Base-by-base conservation (phyloP, 352 stramenopile genomes). In the Pythium pyrilobum region DNA sequence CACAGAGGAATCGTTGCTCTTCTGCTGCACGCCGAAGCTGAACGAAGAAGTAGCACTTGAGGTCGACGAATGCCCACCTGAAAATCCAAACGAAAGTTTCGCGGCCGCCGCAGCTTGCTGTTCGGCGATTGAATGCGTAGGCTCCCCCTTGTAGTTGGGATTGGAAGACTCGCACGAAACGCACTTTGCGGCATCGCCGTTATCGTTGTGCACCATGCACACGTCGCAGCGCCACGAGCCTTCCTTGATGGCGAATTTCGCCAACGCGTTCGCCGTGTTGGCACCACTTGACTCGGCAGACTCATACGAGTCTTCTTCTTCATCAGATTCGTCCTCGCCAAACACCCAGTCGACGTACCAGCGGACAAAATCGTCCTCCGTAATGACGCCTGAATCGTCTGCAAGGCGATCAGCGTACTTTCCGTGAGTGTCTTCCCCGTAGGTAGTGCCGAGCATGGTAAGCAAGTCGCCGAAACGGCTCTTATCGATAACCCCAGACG, bases 271-370 rank as follows among this genome's bases (percentile, higher is more conserved):
- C 9, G 34, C 15, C 4, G 46, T 20, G 18, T 20, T 18, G 12
- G 45, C 45, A 12, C 31, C 20, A 15, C 42, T 32, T 28, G 27
- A 28, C 25, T 25, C n/a, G 18, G 38, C 39, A 23, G 33, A 25
- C 2, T 45, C 42, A 36, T 62, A 45, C 1, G 54, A 41, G 1
- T 52, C 52, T 23, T 66, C 52, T 15, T 69, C 46, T 28, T 59
- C 28, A 7, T 82, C 59, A 37, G 82, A 85, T 1, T 76, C 63
- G 21, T 79, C 56, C 51, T 84, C 67, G 16, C 39, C 55, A 40
- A 68, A 61, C 6, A 68, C 40, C 60, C 60, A 68, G 7, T 41
- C 38, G 15, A 68, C 46, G 20, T 68, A 68, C 60, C 60, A 68
- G n/a, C 23, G 16, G n/a, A 64, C 55, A 48, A 68, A 68, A 20